Conservation (phyloP, 768 basidiomycete genomes). For the Mycena venus region DNA sequence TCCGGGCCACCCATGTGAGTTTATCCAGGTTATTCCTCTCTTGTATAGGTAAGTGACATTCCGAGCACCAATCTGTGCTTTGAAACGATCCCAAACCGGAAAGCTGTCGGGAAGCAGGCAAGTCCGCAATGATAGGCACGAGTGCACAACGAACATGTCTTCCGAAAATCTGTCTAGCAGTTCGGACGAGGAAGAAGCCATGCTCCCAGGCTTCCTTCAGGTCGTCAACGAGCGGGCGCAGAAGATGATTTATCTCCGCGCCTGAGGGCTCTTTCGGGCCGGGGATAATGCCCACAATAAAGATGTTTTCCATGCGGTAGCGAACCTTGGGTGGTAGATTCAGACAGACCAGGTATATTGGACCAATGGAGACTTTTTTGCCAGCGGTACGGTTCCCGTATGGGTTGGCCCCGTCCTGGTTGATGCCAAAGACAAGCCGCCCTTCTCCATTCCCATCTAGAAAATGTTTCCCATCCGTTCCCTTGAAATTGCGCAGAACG, state of each 20-base stretch:
- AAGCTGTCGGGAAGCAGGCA: conserved; percentile 45
- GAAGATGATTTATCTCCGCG: conserved; percentile 49
- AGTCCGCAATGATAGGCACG: conserved; percentile 50
- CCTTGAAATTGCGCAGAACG: conserved; percentile 26
- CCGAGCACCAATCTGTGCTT: conserved; percentile 20
- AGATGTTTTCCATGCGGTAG: conserved; percentile 56
- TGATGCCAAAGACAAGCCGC: conserved; percentile 25
- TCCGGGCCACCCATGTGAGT: conserved; percentile 2
- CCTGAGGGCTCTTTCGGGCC: conserved; percentile 52
- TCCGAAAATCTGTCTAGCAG: conserved; percentile 37
- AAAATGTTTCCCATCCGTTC: conserved; percentile 33
- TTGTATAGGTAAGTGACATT: conserved; percentile 38
- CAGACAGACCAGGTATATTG: conserved; percentile 36
- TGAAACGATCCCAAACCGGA: conserved; percentile 28
- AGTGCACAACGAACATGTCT: conserved; percentile 43
- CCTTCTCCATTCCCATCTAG: conserved; percentile 17
- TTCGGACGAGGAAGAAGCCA: conserved; percentile 46
- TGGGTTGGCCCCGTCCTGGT: conserved; percentile 32
- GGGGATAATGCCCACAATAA: conserved; percentile 56
- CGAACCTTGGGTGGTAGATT: conserved; percentile 14
- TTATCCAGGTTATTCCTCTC: conserved; percentile 34
- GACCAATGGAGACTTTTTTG: conserved; percentile 24
- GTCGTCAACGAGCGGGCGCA: conserved; percentile 51
- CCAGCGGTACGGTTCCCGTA: conserved; percentile 7
- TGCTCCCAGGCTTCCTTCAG: conserved; percentile 47